Conservation (phyloP, 2,329 filamentous ascomycete species). For the Xylaria sp. region DNA sequence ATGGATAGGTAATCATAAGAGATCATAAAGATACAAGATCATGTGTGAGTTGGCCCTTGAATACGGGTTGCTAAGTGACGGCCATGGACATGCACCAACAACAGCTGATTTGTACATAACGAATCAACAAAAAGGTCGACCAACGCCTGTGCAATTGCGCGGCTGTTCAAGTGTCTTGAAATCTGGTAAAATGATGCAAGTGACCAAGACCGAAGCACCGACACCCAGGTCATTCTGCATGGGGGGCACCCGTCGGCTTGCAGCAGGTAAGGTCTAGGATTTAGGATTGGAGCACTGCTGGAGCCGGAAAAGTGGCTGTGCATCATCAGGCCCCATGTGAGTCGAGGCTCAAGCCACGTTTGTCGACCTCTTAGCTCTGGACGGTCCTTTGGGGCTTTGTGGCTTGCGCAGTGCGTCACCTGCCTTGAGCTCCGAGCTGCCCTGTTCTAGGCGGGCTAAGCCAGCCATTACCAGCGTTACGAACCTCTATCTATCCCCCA, state of each 20-base stretch:
- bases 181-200: neutral
- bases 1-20: neutral
- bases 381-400: conserved; percentile 1
- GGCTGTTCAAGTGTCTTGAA: conserved; percentile 8
- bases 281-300: no score
- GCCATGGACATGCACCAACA: conserved; percentile 7
- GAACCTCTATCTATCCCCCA: conserved; percentile 2
- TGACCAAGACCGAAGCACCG: conserved; percentile 1
- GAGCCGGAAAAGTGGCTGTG: neutral
- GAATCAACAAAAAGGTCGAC: conserved; percentile 10
- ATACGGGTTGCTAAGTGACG: conserved; percentile 8
- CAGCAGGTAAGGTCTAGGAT: no score
- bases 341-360: neutral
- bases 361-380: neutral
- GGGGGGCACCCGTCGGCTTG: neutral
- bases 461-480: conserved; percentile 7
- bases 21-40: neutral
- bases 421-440: conserved; percentile 17
- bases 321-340: neutral
- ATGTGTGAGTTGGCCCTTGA: conserved; percentile 11
- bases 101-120: conserved; percentile 22
- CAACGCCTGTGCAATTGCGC: neutral
- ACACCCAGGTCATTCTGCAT: conserved; percentile 14
- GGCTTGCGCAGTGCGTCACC: conserved; percentile 31
- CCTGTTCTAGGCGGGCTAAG: neutral